Evolutionary conservation across 495 filamentous ascomycete species (phyloP).

Genomic region (Podospora pseudoanserina): DNA sequence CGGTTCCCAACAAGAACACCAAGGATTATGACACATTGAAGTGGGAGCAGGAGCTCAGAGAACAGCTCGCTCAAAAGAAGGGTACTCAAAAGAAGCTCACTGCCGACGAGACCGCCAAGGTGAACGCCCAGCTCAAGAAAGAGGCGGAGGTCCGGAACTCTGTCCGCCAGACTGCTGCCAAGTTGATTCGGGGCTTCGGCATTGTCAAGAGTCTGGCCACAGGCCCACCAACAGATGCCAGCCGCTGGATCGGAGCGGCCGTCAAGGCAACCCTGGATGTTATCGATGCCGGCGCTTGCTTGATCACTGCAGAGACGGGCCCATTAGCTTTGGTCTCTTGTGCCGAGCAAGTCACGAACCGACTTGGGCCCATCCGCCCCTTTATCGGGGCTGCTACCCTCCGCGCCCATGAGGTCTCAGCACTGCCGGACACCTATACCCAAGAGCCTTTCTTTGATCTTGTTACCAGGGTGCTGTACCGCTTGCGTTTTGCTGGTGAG

Average conservation of each 20-base stretch:
- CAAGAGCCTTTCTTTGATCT: slow-evolving; percentile 81
- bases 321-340: slow-evolving; percentile 74
- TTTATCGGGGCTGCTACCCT: slow-evolving; percentile 88
- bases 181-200: slow-evolving; percentile 74
- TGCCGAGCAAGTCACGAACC: slow-evolving; percentile 64
- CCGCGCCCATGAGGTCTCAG: slow-evolving; percentile 66
- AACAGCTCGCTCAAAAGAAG: slow-evolving; percentile 85
- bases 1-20: slow-evolving; percentile 69
- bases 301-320: slow-evolving; percentile 75
- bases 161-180: slow-evolving; percentile 62
- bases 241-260: slow-evolving; percentile 79
- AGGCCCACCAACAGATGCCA: slow-evolving; percentile 79
- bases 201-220: slow-evolving; percentile 76
- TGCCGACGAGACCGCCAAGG: slow-evolving; percentile 79
- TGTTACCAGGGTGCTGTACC: slow-evolving; percentile 84
- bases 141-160: slow-evolving; percentile 72
- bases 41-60: slow-evolving; percentile 92
- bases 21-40: slow-evolving; percentile 95
- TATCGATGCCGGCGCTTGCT: slow-evolving; percentile 72
- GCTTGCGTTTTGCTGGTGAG: slow-evolving; percentile 82
- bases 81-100: slow-evolving; percentile 89
- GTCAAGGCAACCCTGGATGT: slow-evolving; percentile 65
- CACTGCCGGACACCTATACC: slow-evolving; percentile 65
- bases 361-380: slow-evolving; percentile 69
- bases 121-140: slow-evolving; percentile 86